Base-by-base conservation (phyloP, 2,329 filamentous ascomycete genomes). In the Golovinomyces cichoracearum region DNA sequence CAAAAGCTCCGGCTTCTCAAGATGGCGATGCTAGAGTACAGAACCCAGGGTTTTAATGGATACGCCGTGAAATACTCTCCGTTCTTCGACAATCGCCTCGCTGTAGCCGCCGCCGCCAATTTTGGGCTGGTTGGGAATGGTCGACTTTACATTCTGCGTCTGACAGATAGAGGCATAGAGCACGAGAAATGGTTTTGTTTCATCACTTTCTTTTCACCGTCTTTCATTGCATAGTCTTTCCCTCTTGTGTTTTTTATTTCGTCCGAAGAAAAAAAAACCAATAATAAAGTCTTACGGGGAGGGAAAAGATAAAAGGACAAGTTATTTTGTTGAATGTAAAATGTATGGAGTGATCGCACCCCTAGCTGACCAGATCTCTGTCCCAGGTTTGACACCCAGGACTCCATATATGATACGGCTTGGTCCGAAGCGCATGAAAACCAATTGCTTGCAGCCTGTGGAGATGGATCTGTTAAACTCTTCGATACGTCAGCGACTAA, bases 11-110 rank as follows among this genome's bases (percentile, higher is more conserved):
- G 31, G 31, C 31, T 15, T 33, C 31, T 33, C 40, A 23, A 9
- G 13, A 44, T 44, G 40, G 23, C 44, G n/a, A 49, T 46, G 48
- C 21, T 95, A 57, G 85, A 94, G 66, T 95, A 83, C 66, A 80
- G 83, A 54, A 95, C 90, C 21, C 73, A 83, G 61, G 90, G 90
- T 59, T 95, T 76, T 72, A 93, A 95, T 64, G 86, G 86, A 58
- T 94, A 93, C 66, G 83, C 83, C 56, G 85, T 94, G 64, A 93
- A 94, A 66, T 98, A 95, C 70, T 95, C 88, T 49, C 90, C 90
- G 5, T 98, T 94, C 68, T 93, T 92, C 68, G 90, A 95, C 67
- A 90, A 83, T 55, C 78, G 86, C 53, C 76, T 98, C 54, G 88
- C 88, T 50, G 85, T 94, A 57, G 83, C 83, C 26, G 73, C 82